Base-by-base conservation (phyloP, 75 land plant species). In the Isoetes taiwanensis region DNA sequence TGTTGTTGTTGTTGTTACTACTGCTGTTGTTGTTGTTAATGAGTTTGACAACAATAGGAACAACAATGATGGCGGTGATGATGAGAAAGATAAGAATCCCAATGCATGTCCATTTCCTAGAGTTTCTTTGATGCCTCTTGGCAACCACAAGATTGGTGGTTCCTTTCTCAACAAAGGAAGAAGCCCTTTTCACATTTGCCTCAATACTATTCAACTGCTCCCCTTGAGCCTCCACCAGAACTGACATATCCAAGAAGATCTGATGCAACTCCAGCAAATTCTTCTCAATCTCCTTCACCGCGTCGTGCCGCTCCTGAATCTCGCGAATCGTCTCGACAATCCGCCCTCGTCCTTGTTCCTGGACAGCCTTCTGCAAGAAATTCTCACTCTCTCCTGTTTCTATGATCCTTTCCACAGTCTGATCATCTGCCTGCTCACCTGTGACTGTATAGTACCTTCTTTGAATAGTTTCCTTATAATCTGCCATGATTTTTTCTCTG, bases 301-400 rank as follows among this genome's bases (percentile, higher is more conserved):
- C 50, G 16, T 46, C 50, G 19, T 46, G 50, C 50, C 50, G 16
- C 50, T 46, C 50, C 50, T 46, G 50, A 4, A 46, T 46, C 50
- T 46, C 50, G 12, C 50, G 50, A 6, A 46, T 16, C 12, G 50
- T 46, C n/a, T 46, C 50, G 8, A 46, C 8, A 19, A 46, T 23
- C 50, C 23, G 50, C 25, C 50, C 50, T 5, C 50, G 50, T 19
- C 50, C 50, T n/a, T 16, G 19, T 6, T 8, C 50, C 50, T 46
- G 50, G 50, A 46, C 23, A 19, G 50, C 50, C 50, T 23, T 46
- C 50, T 46, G 50, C 12, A 46, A 6, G 50, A 46, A 46, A 6
- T 6, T n/a, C 50, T 46, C 50, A 19, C 50, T n/a, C 58, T 74
- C 83, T 9, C 67, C 23, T 63, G 72, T 58, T 34, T 65, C 62